Conservation (phyloP, 768 basidiomycete genomes). For the Rhodotorula paludigena region DNA sequence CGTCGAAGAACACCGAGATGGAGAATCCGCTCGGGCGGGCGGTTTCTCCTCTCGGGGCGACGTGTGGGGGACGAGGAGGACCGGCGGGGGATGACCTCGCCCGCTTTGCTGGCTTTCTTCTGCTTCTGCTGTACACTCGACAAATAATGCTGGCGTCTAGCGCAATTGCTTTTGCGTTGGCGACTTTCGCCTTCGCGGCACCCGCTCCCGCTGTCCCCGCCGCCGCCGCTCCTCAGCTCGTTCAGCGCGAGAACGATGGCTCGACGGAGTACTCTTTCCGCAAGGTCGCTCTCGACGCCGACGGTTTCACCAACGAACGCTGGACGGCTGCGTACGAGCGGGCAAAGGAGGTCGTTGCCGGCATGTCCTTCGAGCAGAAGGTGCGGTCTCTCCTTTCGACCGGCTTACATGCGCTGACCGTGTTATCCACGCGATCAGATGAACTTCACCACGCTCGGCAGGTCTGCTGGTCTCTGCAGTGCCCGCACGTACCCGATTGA, state of each 20-base stretch:
- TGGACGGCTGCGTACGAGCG: conserved; percentile 13
- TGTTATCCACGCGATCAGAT: background rate
- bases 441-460: conserved; percentile 4
- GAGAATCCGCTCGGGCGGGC: no score
- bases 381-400: background rate
- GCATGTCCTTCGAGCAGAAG: conserved; percentile 12
- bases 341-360: conserved; percentile 5
- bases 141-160: no score
- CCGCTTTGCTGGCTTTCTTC: no score
- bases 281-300: background rate
- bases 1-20: no score
- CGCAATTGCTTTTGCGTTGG: no score
- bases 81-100: no score
- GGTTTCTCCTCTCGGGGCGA: no score
- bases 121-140: no score
- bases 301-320: background rate
- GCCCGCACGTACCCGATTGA: background rate
- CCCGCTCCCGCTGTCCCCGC: background rate
- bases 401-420: background rate
- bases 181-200: background rate
- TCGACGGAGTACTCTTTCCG: no score
- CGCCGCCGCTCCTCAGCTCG: background rate
- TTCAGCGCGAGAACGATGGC: background rate
- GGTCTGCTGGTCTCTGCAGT: background rate
- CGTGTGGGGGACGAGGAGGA: no score